phyloP scores from a whole-genome alignment of 1,284 basidiomycete species.

The Peniophora sp. region DNA sequence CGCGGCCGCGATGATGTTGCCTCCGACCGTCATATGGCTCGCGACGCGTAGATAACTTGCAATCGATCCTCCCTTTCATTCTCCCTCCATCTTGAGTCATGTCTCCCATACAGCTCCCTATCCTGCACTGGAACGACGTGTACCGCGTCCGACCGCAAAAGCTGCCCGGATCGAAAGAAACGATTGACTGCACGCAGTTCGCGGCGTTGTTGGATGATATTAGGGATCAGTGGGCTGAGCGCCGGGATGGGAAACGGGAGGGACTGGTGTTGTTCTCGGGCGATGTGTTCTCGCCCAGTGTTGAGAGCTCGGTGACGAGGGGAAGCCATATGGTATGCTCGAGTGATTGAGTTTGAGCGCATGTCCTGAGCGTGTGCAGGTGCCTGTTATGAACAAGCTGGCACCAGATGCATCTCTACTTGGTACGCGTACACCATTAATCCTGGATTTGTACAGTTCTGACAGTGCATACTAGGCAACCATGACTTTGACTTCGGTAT shows the following conservation, averaged over 20 bases:
- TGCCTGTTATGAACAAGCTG: constrained; percentile 74
- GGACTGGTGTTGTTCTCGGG: constrained; percentile 86
- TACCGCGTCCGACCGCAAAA: constrained; percentile 73
- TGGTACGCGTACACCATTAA: constrained; percentile 29
- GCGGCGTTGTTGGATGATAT: constrained; percentile 53
- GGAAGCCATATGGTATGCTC: constrained; percentile 82
- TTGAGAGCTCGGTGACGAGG: constrained; percentile 82
- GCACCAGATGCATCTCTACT: constrained; percentile 61
- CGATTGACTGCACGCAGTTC: constrained; percentile 74
- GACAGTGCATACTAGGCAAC: constrained; percentile 43
- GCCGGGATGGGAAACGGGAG: constrained; percentile 47
- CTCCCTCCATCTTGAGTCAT: not conserved
- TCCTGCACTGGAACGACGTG: constrained; percentile 68
- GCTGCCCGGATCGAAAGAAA: constrained; percentile 42
- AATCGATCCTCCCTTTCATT: not conserved
- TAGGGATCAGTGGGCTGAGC: constrained; percentile 41
- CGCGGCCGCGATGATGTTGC: too few species aligned
- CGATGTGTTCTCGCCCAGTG: constrained; percentile 80
- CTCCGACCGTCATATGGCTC: too few species aligned
- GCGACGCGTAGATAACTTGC: too few species aligned
- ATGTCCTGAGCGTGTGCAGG: constrained; percentile 30
- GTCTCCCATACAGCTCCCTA: constrained; percentile 16
- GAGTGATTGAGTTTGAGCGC: not conserved
- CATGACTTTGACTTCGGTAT: constrained; percentile 77
- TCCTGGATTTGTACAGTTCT: too few species aligned